Conservation (phyloP, 2,329 filamentous ascomycete species). For the Boeremia lycopersici region DNA sequence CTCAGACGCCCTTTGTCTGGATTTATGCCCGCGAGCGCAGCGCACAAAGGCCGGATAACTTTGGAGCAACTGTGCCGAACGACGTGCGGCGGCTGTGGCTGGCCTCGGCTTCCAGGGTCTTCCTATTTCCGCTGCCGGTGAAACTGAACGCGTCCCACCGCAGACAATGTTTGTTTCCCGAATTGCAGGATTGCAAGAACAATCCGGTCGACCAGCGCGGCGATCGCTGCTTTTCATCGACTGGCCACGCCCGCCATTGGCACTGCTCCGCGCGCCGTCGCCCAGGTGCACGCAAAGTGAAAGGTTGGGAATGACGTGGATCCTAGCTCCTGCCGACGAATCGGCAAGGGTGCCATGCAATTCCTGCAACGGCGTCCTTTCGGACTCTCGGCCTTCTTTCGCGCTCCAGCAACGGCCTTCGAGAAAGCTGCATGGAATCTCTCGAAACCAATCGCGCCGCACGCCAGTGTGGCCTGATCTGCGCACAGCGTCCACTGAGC, state of each 20-base stretch:
- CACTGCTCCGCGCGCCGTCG: conserved; percentile 6
- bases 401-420: conserved; percentile 10
- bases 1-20: neutral
- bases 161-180: conserved; percentile 4
- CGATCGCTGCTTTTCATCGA: neutral
- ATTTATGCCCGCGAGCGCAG: neutral
- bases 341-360: neutral
- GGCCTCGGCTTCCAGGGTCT: conserved; percentile 11
- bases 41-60: neutral
- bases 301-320: conserved; percentile 14
- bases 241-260: conserved; percentile 7
- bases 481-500: neutral
- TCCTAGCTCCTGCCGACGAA: neutral
- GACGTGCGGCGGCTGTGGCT: conserved; percentile 17
- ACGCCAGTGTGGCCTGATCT: neutral
- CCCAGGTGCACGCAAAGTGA: conserved; percentile 1
- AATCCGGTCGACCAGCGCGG: neutral
- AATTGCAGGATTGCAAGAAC: neutral
- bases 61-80: conserved; percentile 17
- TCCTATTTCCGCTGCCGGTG: conserved; percentile 12
- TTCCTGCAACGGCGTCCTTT: conserved; percentile 9
- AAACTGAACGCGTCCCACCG: conserved; percentile 13
- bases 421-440: conserved; percentile 12
- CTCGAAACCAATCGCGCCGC: conserved; percentile 3
- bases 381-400: conserved; percentile 13